Evolutionary conservation across 2,329 filamentous ascomycete species (phyloP).

Genomic region (Verticillium longisporum): DNA sequence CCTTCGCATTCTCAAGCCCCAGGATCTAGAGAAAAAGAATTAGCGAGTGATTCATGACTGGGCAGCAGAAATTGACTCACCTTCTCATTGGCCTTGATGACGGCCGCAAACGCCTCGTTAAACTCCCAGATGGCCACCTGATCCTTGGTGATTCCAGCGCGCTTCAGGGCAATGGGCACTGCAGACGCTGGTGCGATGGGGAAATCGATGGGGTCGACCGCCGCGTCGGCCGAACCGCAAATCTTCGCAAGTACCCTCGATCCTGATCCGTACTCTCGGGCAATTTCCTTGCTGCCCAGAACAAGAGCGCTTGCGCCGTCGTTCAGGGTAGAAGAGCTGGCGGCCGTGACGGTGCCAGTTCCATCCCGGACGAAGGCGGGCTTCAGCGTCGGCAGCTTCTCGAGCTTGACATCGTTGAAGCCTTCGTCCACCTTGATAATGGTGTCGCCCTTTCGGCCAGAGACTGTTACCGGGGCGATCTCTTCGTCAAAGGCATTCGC

Average conservation of each 20-base stretch:
- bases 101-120: slow-evolving; percentile 95
- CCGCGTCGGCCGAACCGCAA: slow-evolving; percentile 80
- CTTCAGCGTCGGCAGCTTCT: slow-evolving; percentile 81
- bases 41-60: too few species aligned
- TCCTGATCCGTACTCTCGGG: slow-evolving; percentile 68
- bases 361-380: slow-evolving; percentile 85
- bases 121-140: slow-evolving; percentile 97
- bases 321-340: slow-evolving; percentile 90
- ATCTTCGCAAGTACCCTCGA: slow-evolving; percentile 85
- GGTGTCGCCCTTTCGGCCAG: slow-evolving; percentile 74
- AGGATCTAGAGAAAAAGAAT: slow-evolving; percentile 52
- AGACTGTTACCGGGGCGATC: slow-evolving; percentile 80
- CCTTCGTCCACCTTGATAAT: slow-evolving; percentile 81
- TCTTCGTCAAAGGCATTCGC: slow-evolving; percentile 79
- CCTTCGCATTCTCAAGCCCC: slow-evolving; percentile 68
- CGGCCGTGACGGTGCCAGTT: slow-evolving; percentile 85
- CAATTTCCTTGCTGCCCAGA: slow-evolving; percentile 72
- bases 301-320: slow-evolving; percentile 91
- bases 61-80: slow-evolving; percentile 27
- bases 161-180: slow-evolving; percentile 79
- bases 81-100: slow-evolving; percentile 92
- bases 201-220: slow-evolving; percentile 88
- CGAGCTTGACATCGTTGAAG: slow-evolving; percentile 77
- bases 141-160: slow-evolving; percentile 84
- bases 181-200: slow-evolving; percentile 88